phyloP scores from a whole-genome alignment of 192 early-diverging fungal genomes.

The Backusella tuberculispora region DNA sequence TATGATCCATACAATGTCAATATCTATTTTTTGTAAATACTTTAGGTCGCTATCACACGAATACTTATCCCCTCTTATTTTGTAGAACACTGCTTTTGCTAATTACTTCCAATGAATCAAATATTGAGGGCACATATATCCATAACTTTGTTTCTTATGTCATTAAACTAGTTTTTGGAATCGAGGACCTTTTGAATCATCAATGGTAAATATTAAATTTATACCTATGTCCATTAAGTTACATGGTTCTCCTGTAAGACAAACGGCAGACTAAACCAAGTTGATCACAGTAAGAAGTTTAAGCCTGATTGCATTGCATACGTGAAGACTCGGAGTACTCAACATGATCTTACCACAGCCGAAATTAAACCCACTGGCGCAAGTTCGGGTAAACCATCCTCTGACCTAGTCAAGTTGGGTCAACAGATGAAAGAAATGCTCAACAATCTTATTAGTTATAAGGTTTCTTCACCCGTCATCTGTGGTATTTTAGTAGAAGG shows the following conservation, averaged over 20 bases:
- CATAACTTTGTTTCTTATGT: constrained; percentile 15
- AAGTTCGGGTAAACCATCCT: background rate
- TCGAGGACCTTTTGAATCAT: background rate
- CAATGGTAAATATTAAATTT: constrained; percentile 18
- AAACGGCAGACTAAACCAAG: constrained; percentile 11
- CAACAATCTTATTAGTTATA: constrained; percentile 3
- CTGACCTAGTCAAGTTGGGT: constrained; percentile 4
- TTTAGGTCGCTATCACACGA: constrained; percentile 3
- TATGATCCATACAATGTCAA: constrained; percentile 10
- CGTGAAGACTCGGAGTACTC: constrained; percentile 3
- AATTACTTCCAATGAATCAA: constrained; percentile 14
- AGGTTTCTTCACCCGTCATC: background rate
- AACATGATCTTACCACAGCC: constrained; percentile 6
- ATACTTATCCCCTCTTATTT: constrained; percentile 22
- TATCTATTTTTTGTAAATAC: constrained; percentile 14
- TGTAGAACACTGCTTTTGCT: constrained; percentile 6
- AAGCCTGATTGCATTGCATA: constrained; percentile 16
- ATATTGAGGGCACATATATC: constrained; percentile 15
- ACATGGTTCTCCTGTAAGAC: background rate
- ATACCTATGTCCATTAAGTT: constrained; percentile 5
- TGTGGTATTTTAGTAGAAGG: constrained; percentile 10
- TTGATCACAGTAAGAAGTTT: constrained; percentile 2
- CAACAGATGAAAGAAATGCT: constrained; percentile 15
- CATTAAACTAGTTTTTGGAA: constrained; percentile 12
- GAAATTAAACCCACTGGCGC: constrained; percentile 4